A percentile compares a stretch with the other conserved stretches of the same genome.
Conservation (phyloP, 176 grass and related monocot species). For the Hyparrhenia diplandra region DNA sequence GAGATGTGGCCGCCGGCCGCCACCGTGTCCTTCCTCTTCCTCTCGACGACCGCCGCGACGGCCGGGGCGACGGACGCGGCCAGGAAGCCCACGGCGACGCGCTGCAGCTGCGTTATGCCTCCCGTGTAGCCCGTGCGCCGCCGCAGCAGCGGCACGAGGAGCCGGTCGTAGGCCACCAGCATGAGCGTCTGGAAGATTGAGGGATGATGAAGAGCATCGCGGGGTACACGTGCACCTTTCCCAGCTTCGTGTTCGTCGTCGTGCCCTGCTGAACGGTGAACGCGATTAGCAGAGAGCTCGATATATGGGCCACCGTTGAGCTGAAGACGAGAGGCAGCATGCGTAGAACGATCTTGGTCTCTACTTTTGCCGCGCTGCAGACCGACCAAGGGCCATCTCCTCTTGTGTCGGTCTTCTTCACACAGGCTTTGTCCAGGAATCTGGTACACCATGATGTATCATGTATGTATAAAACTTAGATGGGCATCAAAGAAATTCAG, state of each 20-base stretch:
- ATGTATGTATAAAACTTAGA: too few relatives aligned
- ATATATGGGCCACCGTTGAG: conserved; percentile 21
- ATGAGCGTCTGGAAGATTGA: conserved; percentile 42
- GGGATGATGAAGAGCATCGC: conserved; percentile 44
- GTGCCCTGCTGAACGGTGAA: conserved; percentile 57
- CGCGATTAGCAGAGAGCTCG: conserved; percentile 26
- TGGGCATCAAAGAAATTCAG: too few relatives aligned
- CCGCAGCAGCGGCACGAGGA: conserved; percentile 27
- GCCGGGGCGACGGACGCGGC: neutral
- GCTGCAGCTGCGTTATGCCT: conserved; percentile 47
- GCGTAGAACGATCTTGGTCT: conserved; percentile 47
- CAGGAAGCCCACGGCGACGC: conserved; percentile 27
- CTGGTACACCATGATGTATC: conserved; percentile 13
- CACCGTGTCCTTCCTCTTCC: conserved; percentile 12
- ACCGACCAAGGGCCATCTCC: conserved; percentile 38
- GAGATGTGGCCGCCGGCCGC: conserved; percentile 32
- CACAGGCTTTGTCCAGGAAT: conserved; percentile 51
- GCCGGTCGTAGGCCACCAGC: conserved; percentile 37
- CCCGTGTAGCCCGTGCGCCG: conserved; percentile 27
- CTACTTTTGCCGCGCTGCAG: conserved; percentile 35
- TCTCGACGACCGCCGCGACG: conserved; percentile 36
- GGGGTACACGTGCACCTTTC: conserved; percentile 35
- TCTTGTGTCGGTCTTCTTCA: neutral
- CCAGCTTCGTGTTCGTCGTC: conserved; percentile 49
- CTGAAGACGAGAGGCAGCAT: conserved; percentile 45